A percentile compares a stretch with the other conserved stretches of the same genome.
Conservation (phyloP, 2,329 filamentous ascomycete genomes). For the Phialophora macrospora region DNA sequence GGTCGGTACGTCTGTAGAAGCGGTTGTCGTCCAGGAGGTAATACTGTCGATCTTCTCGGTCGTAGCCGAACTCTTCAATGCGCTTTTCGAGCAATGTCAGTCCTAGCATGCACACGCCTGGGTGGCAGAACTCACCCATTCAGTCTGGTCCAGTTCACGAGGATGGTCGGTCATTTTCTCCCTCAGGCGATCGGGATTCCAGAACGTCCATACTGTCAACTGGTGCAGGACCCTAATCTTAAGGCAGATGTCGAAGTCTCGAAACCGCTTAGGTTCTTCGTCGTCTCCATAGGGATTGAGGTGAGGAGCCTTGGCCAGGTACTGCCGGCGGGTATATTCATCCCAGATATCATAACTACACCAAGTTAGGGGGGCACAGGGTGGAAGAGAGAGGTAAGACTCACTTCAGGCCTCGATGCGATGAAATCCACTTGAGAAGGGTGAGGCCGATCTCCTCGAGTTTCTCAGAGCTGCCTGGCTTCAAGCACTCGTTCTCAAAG, state of each 20-base stretch:
- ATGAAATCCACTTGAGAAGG: constrained; percentile 90
- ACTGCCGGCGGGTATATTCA: constrained; percentile 90
- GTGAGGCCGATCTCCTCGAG: constrained; percentile 82
- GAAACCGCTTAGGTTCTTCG: constrained; percentile 73
- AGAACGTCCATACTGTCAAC: constrained; percentile 85
- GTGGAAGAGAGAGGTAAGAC: constrained; percentile 45
- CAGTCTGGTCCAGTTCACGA: constrained; percentile 77
- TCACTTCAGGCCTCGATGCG: constrained; percentile 88
- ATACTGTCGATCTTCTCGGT: constrained; percentile 82
- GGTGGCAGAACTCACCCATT: constrained; percentile 68
- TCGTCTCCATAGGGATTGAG: constrained; percentile 84
- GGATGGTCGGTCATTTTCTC: constrained; percentile 79
- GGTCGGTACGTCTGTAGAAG: constrained; percentile 84
- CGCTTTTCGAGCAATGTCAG: constrained; percentile 46
- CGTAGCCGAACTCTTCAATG: constrained; percentile 69
- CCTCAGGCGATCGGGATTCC: constrained; percentile 82
- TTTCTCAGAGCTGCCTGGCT: constrained; percentile 70
- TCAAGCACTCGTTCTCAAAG: constrained; percentile 85
- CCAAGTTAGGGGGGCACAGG: constrained; percentile 38
- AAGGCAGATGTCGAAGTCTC: constrained; percentile 78
- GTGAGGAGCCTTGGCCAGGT: constrained; percentile 75
- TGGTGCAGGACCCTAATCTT: constrained; percentile 83
- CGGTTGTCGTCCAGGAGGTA: constrained; percentile 93
- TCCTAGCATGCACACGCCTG: constrained; percentile 1
- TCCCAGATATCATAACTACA: constrained; percentile 83